A percentile compares a stretch with the other conserved stretches of the same genome.
Conservation (phyloP, 2,329 filamentous ascomycete species). For the Cladosporium sphaerospermum region DNA sequence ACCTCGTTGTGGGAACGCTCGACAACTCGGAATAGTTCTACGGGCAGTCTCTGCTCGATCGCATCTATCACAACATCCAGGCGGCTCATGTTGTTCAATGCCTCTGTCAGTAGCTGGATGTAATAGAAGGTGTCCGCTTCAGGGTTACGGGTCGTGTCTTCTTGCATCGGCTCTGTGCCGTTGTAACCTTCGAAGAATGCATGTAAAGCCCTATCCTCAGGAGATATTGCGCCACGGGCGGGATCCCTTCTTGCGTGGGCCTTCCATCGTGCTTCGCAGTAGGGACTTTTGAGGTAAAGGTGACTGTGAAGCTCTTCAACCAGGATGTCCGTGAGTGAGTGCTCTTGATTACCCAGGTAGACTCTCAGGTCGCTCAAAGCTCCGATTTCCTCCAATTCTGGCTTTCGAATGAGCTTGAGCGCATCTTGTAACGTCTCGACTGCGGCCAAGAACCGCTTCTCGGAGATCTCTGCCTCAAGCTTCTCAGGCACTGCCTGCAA, state of each 20-base stretch:
- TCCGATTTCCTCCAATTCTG: conserved; percentile 86
- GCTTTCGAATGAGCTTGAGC: conserved; percentile 72
- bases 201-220: conserved; percentile 51
- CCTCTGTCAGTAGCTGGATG: conserved; percentile 77
- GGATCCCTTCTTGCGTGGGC: conserved; percentile 56
- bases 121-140: conserved; percentile 96
- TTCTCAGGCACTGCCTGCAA: conserved; percentile 84
- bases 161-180: conserved; percentile 55
- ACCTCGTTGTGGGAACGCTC: conserved; percentile 94
- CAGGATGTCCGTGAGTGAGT: conserved; percentile 82
- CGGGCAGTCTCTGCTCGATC: conserved; percentile 85
- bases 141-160: conserved; percentile 88
- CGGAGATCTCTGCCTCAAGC: conserved; percentile 87
- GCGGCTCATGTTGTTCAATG: conserved; percentile 80
- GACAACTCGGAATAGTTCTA: conserved; percentile 88
- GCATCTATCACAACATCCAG: conserved; percentile 81
- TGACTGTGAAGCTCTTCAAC: conserved; percentile 98
- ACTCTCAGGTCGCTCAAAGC: conserved; percentile 77
- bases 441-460: conserved; percentile 88
- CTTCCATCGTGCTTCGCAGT: conserved; percentile 95
- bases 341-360: conserved; percentile 91
- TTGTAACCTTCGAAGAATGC: conserved; percentile 54
- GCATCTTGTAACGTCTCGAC: conserved; percentile 89
- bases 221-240: conserved; percentile 23
- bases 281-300: conserved; percentile 93